Conservation (phyloP, 495 filamentous ascomycete species). For the Elasticomyces elasticus region DNA sequence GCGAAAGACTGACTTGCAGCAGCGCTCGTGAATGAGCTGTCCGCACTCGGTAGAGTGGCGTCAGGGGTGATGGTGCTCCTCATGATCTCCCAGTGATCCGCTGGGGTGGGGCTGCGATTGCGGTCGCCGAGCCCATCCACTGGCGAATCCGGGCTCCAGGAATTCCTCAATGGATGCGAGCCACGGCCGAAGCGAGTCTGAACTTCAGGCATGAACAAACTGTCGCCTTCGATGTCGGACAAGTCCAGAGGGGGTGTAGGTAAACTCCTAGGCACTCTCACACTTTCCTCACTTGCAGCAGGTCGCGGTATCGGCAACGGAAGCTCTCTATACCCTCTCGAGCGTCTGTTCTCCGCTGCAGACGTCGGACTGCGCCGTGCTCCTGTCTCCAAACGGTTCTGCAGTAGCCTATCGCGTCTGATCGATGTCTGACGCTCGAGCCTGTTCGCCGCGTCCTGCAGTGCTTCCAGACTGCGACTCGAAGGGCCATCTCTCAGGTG, state of each 20-base stretch:
- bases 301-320: neutral
- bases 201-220: slow-evolving; percentile 9
- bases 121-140: slow-evolving; percentile 73
- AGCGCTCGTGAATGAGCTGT: slow-evolving; percentile 68
- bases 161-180: slow-evolving; percentile 14
- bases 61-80: slow-evolving; percentile 72
- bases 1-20: slow-evolving; percentile 42
- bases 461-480: neutral
- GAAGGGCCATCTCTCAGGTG: neutral
- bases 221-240: slow-evolving; percentile 12
- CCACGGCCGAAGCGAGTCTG: neutral
- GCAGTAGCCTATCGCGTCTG: neutral
- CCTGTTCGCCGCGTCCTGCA: neutral
- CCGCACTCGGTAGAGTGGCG: slow-evolving; percentile 64
- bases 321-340: neutral
- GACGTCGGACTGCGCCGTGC: neutral
- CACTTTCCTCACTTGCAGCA: neutral
- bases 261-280: no score
- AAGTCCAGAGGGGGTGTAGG: slow-evolving; percentile 15
- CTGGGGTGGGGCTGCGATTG: slow-evolving; percentile 55
- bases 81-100: slow-evolving; percentile 65
- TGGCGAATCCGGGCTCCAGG: slow-evolving; percentile 27
- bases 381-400: neutral
- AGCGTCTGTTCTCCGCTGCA: neutral
- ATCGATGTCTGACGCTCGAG: neutral